Percentiles rank a stretch among this genome's conserved stretches.
Conservation (phyloP, 148 eudicot species). For the Arbutus unedo region DNA sequence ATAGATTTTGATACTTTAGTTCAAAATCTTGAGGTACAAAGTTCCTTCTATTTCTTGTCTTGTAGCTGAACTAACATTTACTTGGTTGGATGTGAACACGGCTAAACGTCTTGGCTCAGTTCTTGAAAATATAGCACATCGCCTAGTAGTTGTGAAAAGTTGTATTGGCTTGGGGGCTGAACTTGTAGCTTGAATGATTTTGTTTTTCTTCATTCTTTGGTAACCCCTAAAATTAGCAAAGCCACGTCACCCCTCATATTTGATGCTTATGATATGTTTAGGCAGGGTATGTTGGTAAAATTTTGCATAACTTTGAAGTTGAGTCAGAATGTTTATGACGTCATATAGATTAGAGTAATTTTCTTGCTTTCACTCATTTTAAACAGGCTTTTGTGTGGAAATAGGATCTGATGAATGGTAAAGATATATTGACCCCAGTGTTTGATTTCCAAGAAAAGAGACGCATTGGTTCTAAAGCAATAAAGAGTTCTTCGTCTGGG, state of each 20-base stretch:
- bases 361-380: background rate
- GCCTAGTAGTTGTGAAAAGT: background rate
- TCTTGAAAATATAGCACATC: background rate
- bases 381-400: slow-evolving; percentile 23
- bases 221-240: background rate
- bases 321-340: background rate
- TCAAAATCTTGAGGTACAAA: slow-evolving; percentile 79
- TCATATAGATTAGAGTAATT: background rate
- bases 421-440: slow-evolving; percentile 68
- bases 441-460: slow-evolving; percentile 87
- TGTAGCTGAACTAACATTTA: background rate
- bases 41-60: background rate
- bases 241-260: background rate
- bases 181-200: background rate
- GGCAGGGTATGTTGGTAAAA: background rate
- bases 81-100: background rate
- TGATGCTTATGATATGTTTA: background rate
- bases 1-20: slow-evolving; percentile 84
- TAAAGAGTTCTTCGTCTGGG: slow-evolving; percentile 71
- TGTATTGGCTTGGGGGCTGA: background rate
- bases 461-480: slow-evolving; percentile 56
- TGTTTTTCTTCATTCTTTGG: background rate
- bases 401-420: slow-evolving; percentile 86
- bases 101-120: background rate
- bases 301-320: background rate